Evolutionary conservation across 1,284 basidiomycete species (phyloP), one percentile per base, ranked within the genome.

Genomic region (Porphyrellus sp.): DNA sequence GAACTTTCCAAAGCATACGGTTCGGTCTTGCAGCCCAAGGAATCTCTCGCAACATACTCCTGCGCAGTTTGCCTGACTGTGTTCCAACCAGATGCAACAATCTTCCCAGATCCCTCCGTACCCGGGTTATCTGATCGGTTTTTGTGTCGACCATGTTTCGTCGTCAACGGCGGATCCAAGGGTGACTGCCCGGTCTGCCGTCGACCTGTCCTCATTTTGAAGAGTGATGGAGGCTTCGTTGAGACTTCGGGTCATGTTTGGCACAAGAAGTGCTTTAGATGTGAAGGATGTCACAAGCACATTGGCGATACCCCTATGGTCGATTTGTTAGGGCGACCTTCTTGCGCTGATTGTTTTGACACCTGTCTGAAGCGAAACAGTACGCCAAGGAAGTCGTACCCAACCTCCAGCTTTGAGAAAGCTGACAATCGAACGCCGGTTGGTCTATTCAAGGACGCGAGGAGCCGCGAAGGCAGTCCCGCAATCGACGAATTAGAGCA

Each of bases 1-100:
- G 76, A 77, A 24, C 80, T 91, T 30, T 82, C 88, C 44, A 91
- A 89, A 69, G 89, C 86, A 9, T 91, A 90, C 59, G 89, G 89
- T 28, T 89, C 88, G 1, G 78, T 91, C 25, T 73, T 91, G 20
- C 89, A 91, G 63, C 80, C 86, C n/a, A 84, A 83, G 60, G 85
- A 87, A 63, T 78, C 83, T 8, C 75, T 90, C 23, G 69, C 76
- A 11, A 78, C 80, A 13, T 85, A 86, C 62, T 78, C 79, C 5
- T 91, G 89, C 64, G 77, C 78, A 33, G 66, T 81, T n/a, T 91
- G 89, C 62, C 71, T 74, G 9, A 69, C 75, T 0, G 73, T 76
- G 5, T 91, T 91, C 63, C 79, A 82, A 43, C 88, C 88, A 1
- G 88, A 91, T 67, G 81, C 85, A 21, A 91, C 89, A 28, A 88